phyloP scores from a whole-genome alignment of 441 rosid genomes.

The Euphorbia schlechtendalii region DNA sequence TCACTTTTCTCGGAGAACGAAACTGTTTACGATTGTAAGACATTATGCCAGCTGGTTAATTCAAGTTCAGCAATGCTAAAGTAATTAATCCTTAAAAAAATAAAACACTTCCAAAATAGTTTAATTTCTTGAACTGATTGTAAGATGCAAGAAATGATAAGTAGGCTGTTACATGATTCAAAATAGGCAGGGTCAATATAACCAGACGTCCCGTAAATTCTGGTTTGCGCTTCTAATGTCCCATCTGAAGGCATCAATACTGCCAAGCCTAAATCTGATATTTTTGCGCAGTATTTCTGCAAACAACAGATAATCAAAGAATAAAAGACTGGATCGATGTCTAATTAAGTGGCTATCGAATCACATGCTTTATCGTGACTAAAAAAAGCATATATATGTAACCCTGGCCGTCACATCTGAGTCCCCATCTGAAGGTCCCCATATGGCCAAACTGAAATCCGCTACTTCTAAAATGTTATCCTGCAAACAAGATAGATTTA shows the following conservation, averaged over 20 bases:
- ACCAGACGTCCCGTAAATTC: too few species aligned
- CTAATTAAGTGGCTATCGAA: neutral
- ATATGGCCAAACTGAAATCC: neutral
- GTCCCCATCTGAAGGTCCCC: neutral
- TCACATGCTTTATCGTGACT: neutral
- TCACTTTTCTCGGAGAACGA: conserved; percentile 77
- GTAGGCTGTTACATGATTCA: neutral
- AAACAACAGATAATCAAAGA: neutral
- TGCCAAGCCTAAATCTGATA: neutral
- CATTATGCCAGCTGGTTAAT: too few species aligned
- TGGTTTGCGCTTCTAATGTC: neutral
- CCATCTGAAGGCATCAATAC: neutral
- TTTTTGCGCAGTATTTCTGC: neutral
- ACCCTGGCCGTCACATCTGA: neutral
- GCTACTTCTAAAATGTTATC: neutral
- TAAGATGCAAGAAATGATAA: neutral
- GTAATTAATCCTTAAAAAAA: too few species aligned
- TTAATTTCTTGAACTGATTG: neutral
- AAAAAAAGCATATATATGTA: too few species aligned
- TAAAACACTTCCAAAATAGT: too few species aligned
- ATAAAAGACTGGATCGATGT: too few species aligned
- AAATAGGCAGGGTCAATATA: too few species aligned
- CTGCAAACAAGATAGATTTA: neutral
- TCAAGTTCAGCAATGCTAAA: too few species aligned
- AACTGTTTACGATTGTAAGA: conserved; percentile 36